Conservation (phyloP, 805 yeast species). For the Zygoascus biomembranicola region DNA sequence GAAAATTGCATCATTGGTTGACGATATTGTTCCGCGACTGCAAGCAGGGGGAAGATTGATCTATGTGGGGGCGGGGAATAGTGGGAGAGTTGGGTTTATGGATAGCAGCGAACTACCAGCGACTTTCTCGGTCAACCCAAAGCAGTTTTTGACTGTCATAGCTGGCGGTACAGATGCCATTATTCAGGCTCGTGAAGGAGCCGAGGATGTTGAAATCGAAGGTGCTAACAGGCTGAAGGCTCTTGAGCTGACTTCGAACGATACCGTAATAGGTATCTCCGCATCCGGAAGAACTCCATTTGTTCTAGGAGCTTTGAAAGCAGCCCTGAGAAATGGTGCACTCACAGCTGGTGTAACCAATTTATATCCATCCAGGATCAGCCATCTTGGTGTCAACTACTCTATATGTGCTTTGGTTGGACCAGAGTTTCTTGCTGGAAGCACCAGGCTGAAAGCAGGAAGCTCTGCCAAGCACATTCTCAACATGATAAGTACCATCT, state of each 20-base stretch:
- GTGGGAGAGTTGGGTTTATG: constrained; percentile 17
- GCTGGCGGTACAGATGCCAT: constrained; percentile 21
- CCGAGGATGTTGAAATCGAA: constrained; percentile 13
- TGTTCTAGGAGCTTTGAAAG: constrained; percentile 17
- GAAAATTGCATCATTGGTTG: constrained; percentile 12
- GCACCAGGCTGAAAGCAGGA: constrained; percentile 17
- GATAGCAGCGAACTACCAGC: constrained; percentile 19
- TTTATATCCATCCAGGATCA: constrained; percentile 2
- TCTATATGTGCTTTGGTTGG: constrained; percentile 12
- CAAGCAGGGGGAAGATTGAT: constrained; percentile 17
- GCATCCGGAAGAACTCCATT: constrained; percentile 22
- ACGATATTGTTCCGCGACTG: constrained; percentile 11
- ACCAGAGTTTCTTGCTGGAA: constrained; percentile 16
- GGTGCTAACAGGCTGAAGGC: constrained; percentile 10
- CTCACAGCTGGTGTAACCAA: constrained; percentile 12
- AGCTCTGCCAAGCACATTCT: constrained; percentile 15
- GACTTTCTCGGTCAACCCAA: constrained; percentile 16
- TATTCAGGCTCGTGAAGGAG: constrained; percentile 14
- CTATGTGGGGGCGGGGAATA: constrained; percentile 20
- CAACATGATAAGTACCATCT: constrained; percentile 15
- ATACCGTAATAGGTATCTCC: constrained; percentile 19
- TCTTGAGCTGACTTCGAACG: constrained; percentile 9
- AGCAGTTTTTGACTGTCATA: constrained; percentile 15
- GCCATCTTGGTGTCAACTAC: constrained; percentile 6
- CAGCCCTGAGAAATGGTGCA: constrained; percentile 12